Conservation (phyloP, 2,329 filamentous ascomycete genomes). For the Tolypocladium tundrense region DNA sequence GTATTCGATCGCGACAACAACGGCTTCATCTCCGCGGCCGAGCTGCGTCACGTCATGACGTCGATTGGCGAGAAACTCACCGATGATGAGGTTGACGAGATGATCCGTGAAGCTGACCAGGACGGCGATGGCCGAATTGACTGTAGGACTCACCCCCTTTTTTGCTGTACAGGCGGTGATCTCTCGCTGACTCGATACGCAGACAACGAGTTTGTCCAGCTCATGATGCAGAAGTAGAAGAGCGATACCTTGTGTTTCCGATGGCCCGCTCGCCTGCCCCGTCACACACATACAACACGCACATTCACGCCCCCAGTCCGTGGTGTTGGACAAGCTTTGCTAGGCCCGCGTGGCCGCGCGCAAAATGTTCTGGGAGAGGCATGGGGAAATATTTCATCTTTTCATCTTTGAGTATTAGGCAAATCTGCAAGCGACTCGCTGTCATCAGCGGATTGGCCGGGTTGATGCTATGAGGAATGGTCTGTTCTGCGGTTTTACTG, state of each 20-base stretch:
- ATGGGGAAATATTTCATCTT: constrained; percentile 11
- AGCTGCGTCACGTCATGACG: constrained; percentile 85
- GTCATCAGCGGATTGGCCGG: constrained; percentile 14
- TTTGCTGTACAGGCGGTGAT: background rate
- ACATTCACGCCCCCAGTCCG: background rate
- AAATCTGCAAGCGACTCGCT: constrained; percentile 20
- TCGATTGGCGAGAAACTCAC: constrained; percentile 87
- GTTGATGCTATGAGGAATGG: constrained; percentile 14
- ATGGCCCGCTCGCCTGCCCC: background rate
- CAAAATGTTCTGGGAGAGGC: constrained; percentile 1
- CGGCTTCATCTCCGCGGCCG: constrained; percentile 80
- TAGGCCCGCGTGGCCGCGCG: background rate
- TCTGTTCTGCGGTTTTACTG: constrained; percentile 14
- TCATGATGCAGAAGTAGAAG: constrained; percentile 88
- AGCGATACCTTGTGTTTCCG: constrained; percentile 2
- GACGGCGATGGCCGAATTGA: constrained; percentile 83
- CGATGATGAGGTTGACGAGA: constrained; percentile 84
- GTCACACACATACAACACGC: background rate
- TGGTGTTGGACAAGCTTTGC: background rate
- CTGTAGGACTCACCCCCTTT: constrained; percentile 44
- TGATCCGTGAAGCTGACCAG: constrained; percentile 86
- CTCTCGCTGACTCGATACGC: constrained; percentile 8
- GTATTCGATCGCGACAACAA: constrained; percentile 87
- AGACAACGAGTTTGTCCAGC: constrained; percentile 91
- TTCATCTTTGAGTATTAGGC: constrained; percentile 12